phyloP scores from a whole-genome alignment of 495 filamentous ascomycete species.

The Hyaloscypha variabilis region DNA sequence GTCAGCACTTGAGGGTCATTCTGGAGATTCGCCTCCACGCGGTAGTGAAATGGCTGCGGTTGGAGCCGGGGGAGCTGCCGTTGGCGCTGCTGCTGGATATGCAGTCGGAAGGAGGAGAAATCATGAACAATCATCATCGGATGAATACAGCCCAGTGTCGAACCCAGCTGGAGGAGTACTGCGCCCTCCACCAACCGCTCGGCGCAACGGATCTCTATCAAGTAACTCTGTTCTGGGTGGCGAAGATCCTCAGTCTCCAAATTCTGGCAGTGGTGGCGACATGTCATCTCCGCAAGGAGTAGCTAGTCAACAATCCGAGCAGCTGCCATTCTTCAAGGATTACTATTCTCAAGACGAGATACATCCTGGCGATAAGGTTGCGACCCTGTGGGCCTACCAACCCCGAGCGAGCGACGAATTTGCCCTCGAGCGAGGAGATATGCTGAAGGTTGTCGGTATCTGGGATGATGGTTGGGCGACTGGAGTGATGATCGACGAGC shows the following conservation, averaged over 20 bases:
- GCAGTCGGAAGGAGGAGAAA: slow-evolving; percentile 51
- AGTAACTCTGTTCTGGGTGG: slow-evolving; percentile 77
- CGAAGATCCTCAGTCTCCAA: slow-evolving; percentile 75
- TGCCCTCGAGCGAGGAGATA: slow-evolving; percentile 90
- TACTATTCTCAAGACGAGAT: slow-evolving; percentile 99
- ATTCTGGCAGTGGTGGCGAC: slow-evolving; percentile 69
- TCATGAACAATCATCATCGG: slow-evolving; percentile 78
- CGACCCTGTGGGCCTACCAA: slow-evolving; percentile 95
- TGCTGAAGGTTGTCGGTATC: slow-evolving; percentile 97
- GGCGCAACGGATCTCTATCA: slow-evolving; percentile 85
- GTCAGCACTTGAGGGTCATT: slow-evolving; percentile 83
- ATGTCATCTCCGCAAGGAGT: slow-evolving; percentile 83
- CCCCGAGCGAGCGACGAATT: slow-evolving; percentile 94
- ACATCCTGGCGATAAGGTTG: slow-evolving; percentile 84
- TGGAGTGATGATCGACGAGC: slow-evolving; percentile 78
- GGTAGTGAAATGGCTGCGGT: slow-evolving; percentile 34
- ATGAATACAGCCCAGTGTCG: slow-evolving; percentile 79
- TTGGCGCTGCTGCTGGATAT: slow-evolving; percentile 45
- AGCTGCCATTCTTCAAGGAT: slow-evolving; percentile 93
- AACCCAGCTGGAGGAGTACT: slow-evolving; percentile 58
- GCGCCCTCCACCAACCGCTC: slow-evolving; percentile 64
- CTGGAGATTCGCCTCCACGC: slow-evolving; percentile 59
- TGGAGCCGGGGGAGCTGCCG: slow-evolving; percentile 40
- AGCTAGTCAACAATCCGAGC: slow-evolving; percentile 90
- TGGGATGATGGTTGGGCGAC: slow-evolving; percentile 99